A percentile compares a stretch with the other conserved stretches of the same genome.
These are phyloP conservation scores for Salix viminalis DNA, from an alignment of 345 rosid genomes.

Conservation along the genomic window DNA sequence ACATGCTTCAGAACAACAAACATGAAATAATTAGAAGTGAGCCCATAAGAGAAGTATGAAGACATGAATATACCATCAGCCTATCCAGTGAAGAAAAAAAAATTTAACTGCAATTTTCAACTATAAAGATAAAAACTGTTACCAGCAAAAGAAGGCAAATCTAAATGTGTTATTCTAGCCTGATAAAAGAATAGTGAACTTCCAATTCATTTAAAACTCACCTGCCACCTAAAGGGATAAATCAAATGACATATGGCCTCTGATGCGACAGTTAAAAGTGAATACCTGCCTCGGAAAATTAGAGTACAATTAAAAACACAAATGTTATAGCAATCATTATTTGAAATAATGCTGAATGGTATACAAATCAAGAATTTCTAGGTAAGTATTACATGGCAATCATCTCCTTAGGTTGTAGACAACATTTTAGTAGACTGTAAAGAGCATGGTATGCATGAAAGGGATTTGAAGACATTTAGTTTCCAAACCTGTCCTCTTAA, in stretches of 20 bases:
- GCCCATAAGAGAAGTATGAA: constrained; percentile 12
- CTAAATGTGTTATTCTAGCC: neutral
- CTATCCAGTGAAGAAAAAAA: constrained; percentile 3
- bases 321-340: neutral
- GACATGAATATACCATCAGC: neutral
- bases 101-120: neutral
- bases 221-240: constrained; percentile 99
- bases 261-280: constrained; percentile 80
- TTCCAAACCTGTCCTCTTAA: neutral
- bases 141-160: neutral
- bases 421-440: neutral
- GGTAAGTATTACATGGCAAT: neutral
- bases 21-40: constrained; percentile 46
- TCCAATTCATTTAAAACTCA: constrained; percentile 22
- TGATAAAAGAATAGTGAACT: neutral
- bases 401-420: neutral
- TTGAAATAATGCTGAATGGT: neutral
- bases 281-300: constrained; percentile 55
- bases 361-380: neutral
- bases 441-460: neutral
- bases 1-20: constrained; percentile 90
- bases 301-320: neutral
- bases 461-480: neutral
- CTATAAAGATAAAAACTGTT: neutral
- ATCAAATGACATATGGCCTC: constrained; percentile 97